Evolutionary conservation across 176 grass and related monocot species (phyloP).

Genomic region (Oryza glumipatula): DNA sequence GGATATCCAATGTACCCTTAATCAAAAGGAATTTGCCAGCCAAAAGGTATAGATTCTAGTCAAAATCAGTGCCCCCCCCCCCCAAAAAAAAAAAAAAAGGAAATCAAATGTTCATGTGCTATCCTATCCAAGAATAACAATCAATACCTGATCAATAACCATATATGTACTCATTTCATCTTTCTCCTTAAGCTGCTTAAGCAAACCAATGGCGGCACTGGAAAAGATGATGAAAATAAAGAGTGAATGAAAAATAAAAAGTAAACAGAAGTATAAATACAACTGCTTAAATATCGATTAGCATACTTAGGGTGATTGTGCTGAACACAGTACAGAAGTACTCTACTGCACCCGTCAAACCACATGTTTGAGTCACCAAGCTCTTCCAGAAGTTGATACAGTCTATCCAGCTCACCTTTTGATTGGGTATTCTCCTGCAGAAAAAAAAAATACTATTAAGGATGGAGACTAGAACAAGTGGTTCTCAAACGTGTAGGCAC

Average conservation of each 20-base stretch:
- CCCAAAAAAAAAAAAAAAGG: too few species aligned
- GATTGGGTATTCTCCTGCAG: slow-evolving; percentile 74
- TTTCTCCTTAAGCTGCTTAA: slow-evolving; percentile 75
- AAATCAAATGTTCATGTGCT: slow-evolving; percentile 26
- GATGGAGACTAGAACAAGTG: slow-evolving; percentile 22
- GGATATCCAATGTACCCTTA: too few species aligned
- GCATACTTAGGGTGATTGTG: slow-evolving; percentile 74
- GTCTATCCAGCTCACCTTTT: slow-evolving; percentile 80
- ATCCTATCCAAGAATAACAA: slow-evolving; percentile 31
- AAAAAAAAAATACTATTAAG: slow-evolving; percentile 29
- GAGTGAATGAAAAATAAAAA: slow-evolving; percentile 29
- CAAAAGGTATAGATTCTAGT: too few species aligned
- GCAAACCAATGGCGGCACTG: slow-evolving; percentile 73
- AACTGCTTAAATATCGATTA: slow-evolving; percentile 32
- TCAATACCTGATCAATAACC: slow-evolving; percentile 74
- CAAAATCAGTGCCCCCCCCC: too few species aligned
- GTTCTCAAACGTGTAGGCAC: slow-evolving; percentile 23
- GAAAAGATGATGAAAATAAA: slow-evolving; percentile 42
- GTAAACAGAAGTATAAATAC: slow-evolving; percentile 46
- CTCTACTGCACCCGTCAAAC: slow-evolving; percentile 79
- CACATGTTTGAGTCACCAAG: slow-evolving; percentile 69
- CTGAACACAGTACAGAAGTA: slow-evolving; percentile 71
- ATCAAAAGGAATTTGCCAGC: too few species aligned
- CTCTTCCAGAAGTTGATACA: slow-evolving; percentile 66
- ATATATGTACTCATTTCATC: slow-evolving; percentile 65